Evolutionary conservation across 257 asterid genomes (phyloP), one percentile per base, ranked within the genome.

Genomic region (Gentiana dahurica): DNA sequence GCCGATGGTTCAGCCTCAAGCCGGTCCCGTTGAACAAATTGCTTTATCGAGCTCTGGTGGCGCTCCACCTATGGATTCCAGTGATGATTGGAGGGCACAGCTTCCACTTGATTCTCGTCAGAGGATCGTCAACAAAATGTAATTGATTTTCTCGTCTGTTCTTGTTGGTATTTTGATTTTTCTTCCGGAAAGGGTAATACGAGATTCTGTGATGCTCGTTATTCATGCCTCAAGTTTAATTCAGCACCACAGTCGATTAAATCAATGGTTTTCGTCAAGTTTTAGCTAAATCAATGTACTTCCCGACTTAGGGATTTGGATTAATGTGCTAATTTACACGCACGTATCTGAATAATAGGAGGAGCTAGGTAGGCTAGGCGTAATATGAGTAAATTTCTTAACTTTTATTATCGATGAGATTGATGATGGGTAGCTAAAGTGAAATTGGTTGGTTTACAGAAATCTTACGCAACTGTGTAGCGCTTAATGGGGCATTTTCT

Each of bases 121-220:
- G 58, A 78, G 84, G 76, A 82, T 82, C 52, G 96, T 87, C 3
- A 85, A 80, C 61, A 84, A 78, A 77, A 77, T 84, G 92, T 78
- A 75, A 73, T 0, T 33, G 2, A 41, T 41, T 41, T 41, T 41
- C 5, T 41, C 9, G 8, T 4, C 46, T 41, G 46, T 41, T 41
- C 46, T 41, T 41, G 11, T 41, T 41, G 46, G 44, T 39, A 1
- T 41, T 41, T 41, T 41, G 46, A 41, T 5, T 52, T 38, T 36
- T 15, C 51, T 24, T 1, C 37, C 12, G 3, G 12, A 43, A 6
- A 38, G 12, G 33, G 39, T 38, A 38, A 4, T 46, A 9, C 3
- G 50, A 13, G 50, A 2, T 43, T 15, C 15, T 8, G 10, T 41
- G 6, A 41, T 57, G 45, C 8, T 44, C 5, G 46, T 10, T 24